Evolutionary conservation across 2,329 filamentous ascomycete species (phyloP), one percentile per base, ranked within the genome.

Genomic region (Penicillium psychrosexuale): DNA sequence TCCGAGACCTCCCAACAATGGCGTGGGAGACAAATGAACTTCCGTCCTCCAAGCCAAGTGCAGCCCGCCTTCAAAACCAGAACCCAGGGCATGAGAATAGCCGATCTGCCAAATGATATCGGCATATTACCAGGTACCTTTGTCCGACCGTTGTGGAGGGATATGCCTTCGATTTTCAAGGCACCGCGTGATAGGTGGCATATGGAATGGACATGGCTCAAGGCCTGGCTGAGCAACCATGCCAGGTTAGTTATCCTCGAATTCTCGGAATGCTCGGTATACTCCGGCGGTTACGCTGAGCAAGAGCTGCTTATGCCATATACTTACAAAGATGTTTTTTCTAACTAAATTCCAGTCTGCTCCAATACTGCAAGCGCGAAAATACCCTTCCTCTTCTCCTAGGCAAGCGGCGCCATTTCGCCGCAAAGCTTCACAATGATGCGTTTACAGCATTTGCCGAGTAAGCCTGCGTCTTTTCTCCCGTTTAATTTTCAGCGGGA

Each of bases 371-470:
- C 59, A 74, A 72, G 62, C 69, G 61, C 48, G 47, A 67, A 28
- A 67, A 67, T 54, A 69, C 63, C 42, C 54, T 70, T 27, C 72
- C 74, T 27, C 63, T 77, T 17, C 60, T 69, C n/a, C 51, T 74
- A 24, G 60, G 58, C 22, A 64, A 72, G 39, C 67, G 76, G 37
- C 71, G 74, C 17, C 49, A 61, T 9, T 67, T 75, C 37, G 77
- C 73, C 11, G 66, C 66, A 38, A 60, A 69, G 8, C 66, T 81
- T n/a, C 78, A 82, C 55, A 56, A 69, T 43, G 57, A 66, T 27
- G 77, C 82, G 74, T 81, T 80, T 63, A 71, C 62, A 24, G 70
- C 75, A 22, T 78, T 81, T 58, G 78, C 79, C 24, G 61, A 59
- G 64, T 80, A 75, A 62, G 71, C 68, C 36, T 30, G 19, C 37